Base-by-base conservation (phyloP, 139 green algal genomes). In the Pleodorina starrii region DNA sequence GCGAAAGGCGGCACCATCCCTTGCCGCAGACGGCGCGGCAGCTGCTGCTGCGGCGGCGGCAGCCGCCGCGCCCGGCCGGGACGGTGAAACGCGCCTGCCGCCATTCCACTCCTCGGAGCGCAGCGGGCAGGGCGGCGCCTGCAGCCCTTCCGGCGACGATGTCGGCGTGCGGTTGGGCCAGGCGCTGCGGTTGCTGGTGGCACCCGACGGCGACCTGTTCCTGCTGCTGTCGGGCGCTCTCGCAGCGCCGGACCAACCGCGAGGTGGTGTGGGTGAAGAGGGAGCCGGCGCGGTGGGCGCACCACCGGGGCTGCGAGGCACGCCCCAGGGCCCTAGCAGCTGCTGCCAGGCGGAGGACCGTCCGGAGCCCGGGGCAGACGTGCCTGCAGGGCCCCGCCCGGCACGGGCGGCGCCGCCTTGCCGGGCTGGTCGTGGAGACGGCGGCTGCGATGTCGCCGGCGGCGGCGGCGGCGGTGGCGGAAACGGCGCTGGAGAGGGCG, bases 151-250 rank as follows among this genome's bases (percentile, higher is more conserved):
- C 25, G 54, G 29, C 29, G 54, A 66, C 54, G 54, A 2, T 66
- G 3, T 66, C 29, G n/a, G n/a, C n/a, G 29, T 12, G 54, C 54
- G 29, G 54, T 12, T 66, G 27, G 42, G 43, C 43, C 11, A 77
- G 42, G 57, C 81, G 14, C n/a, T 87, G 43, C 12, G 17, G 59
- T 42, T 87, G 59, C 16, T 87, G 16, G 60, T 87, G 42, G 21
- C 27, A 0, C 16, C 40, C 6, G 81, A 77, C 32, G 60, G 81
- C 57, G 36, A n/a, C 42, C 60, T 72, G 4, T 43, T 29, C 17
- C 81, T 87, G n/a, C 42, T 87, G 60, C 60, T 87, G 43, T 40
- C 59, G 3, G 16, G 54, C 51, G 35, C 35, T 54, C 6, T 84
- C 32, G 76, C 69, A 1, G 44, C 44, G 29, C 40, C 74, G 21